Evolutionary conservation across 371 early-diverging fungal species (phyloP).

Genomic region (Haplosporangium sp.): DNA sequence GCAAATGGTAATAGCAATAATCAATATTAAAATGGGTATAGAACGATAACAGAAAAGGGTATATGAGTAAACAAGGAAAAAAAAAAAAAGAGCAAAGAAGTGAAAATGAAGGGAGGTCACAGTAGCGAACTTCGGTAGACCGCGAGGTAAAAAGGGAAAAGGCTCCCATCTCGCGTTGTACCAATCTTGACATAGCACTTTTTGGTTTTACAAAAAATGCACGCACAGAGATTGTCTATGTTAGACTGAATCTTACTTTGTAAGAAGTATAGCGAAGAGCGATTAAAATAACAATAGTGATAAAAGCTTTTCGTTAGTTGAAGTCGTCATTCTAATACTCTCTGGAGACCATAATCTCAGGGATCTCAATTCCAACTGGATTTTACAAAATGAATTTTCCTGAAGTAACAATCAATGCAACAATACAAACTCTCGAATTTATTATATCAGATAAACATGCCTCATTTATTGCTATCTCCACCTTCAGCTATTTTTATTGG

Average conservation of each 20-base stretch:
- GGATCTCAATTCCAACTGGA: conserved; percentile 20
- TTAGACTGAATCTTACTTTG: background rate
- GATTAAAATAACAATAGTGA: background rate
- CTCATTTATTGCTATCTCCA: conserved; percentile 1
- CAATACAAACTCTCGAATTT: conserved; percentile 7
- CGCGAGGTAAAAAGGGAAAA: background rate
- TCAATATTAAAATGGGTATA: too few relatives aligned
- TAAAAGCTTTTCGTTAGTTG: background rate
- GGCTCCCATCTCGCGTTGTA: conserved; percentile 10
- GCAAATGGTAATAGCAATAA: too few relatives aligned
- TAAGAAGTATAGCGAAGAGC: background rate
- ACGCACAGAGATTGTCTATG: conserved; percentile 1
- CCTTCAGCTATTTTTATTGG: conserved; percentile 10
- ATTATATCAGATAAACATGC: conserved; percentile 8
- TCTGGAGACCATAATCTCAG: conserved; percentile 5
- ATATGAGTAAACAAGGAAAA: too few relatives aligned
- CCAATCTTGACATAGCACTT: background rate
- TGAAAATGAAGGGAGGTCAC: too few relatives aligned
- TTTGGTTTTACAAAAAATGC: background rate
- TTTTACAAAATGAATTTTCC: background rate
- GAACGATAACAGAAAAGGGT: too few relatives aligned
- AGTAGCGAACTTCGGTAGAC: too few relatives aligned
- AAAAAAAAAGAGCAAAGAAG: too few relatives aligned
- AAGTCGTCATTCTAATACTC: conserved; percentile 12
- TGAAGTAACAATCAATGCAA: too few relatives aligned